These are phyloP conservation scores for Stereum hirsutum DNA, from an alignment of 1,284 basidiomycete species.

Conservation along the genomic window DNA sequence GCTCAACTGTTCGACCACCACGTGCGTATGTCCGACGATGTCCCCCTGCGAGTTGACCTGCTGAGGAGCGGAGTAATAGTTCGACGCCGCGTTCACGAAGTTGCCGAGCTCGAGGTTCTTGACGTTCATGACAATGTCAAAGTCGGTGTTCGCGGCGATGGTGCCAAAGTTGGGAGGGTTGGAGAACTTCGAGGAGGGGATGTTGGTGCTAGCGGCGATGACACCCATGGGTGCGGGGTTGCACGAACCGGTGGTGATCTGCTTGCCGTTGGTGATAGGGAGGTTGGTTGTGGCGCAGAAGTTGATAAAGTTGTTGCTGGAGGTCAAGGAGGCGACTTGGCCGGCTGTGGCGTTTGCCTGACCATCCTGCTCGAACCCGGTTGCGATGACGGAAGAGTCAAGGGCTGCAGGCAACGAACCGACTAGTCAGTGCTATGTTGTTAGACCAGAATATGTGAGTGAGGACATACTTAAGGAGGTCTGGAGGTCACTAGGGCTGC, in stretches of 20 bases:
- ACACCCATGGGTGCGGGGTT: slow-evolving; percentile 32
- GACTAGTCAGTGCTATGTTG: slow-evolving; percentile 18
- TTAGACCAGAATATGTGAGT: neutral
- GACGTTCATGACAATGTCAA: slow-evolving; percentile 41
- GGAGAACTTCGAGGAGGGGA: slow-evolving; percentile 43
- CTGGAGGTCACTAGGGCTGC: slow-evolving; percentile 16
- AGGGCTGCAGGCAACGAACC: slow-evolving; percentile 28
- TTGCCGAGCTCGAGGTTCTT: slow-evolving; percentile 38
- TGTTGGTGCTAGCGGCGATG: slow-evolving; percentile 32
- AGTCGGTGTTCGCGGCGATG: slow-evolving; percentile 33
- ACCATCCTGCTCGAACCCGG: slow-evolving; percentile 42
- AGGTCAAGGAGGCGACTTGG: slow-evolving; percentile 37
- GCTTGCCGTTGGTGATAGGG: no score
- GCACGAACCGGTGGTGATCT: no score
- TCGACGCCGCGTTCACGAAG: slow-evolving; percentile 44
- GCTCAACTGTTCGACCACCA: slow-evolving; percentile 50
- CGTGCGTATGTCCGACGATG: slow-evolving; percentile 54
- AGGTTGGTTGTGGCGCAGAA: slow-evolving; percentile 28
- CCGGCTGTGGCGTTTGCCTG: slow-evolving; percentile 24
- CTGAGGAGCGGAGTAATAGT: slow-evolving; percentile 50
- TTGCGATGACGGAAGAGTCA: slow-evolving; percentile 40
- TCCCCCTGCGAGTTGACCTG: slow-evolving; percentile 44
- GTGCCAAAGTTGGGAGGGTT: slow-evolving; percentile 33
- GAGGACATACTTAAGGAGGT: slow-evolving; percentile 19
- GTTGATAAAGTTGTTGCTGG: slow-evolving; percentile 47